Base-by-base conservation (phyloP, 805 yeast species). In the Kazachstania viticola region DNA sequence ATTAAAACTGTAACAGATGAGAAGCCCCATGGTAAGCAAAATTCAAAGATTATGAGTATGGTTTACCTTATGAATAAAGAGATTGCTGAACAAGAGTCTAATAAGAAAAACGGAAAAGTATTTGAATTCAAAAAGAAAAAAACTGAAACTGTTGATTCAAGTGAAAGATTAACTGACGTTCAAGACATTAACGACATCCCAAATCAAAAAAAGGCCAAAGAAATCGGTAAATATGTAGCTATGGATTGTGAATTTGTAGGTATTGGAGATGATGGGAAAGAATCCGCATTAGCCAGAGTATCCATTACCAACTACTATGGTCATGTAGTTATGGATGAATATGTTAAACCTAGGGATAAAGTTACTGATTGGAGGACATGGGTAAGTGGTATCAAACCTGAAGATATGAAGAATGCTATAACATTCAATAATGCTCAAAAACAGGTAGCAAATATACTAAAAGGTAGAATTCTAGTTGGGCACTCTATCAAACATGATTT, bases 191-290 rank as follows among this genome's bases (percentile, higher is more conserved):
- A 30, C 17, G 29, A 33, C 5, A 26, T 23, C 7, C 25, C 28
- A 11, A 27, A 14, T 13, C 27, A 17, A 15, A 41, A 44, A 15
- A 49, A 47, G 26, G 59, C 67, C 36, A 58, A 52, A 31, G 65
- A 67, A 27, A 61, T 74, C 1, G 95, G 95, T 1, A 79, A 70
- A 45, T 85, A 69, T 43, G 37, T 85, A 2, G 83, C 95, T 1
- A 71, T 87, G 38, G 97, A 87, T 56, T 85, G 96, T 61, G 97
- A 87, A 46, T 85, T 87, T 62, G 96, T 87, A 2, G 95, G 95
- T 9, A 77, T 80, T 2, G 95, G 95, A 0, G 71, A 69, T 4
- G 76, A 74, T 8, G 93, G 93, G 5, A 37, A 51, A 8, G 72
- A 65, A 28, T 74, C 84, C 4, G 88, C 76, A 1, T 61, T 87